Evolutionary conservation across 169 alveolate genomes (phyloP), one percentile per base, ranked within the genome.

Genomic region (Eimeria necatrix): DNA sequence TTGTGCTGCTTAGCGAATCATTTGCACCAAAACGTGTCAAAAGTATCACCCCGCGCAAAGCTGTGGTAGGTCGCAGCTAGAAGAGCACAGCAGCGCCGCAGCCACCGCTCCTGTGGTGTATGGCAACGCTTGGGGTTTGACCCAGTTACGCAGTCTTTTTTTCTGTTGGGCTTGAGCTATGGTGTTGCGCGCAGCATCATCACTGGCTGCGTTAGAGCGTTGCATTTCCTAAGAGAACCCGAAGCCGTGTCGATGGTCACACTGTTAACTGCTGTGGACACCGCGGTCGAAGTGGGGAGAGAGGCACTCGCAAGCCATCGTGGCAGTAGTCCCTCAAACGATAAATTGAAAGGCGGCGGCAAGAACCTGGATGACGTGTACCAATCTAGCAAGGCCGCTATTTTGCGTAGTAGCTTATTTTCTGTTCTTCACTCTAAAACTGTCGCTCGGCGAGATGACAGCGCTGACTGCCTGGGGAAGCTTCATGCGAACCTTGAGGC

Each of bases 181-280:
- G 26, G 78, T 84, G 60, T 60, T 84, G 49, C 5, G 46, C 91
- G 78, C 91, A 84, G 91, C 60, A 84, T 84, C 51, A 59, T 84
- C 14, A 46, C 74, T 20, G 80, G 91, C 32, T 53, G 91, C n/a
- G 80, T 60, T 60, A 41, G 1, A 48, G 26, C 59, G 80, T 32
- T 51, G 91, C 91, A 41, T 20, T 20, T 59, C 41, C 22, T 84
- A 48, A 56, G 32, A 12, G 53, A 59, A 41, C 78, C 74, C 56
- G 46, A 26, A 12, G 91, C 26, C 74, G 14, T 76, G 46, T 4
- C 41, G 24, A 20, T 7, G 3, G 60, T 59, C 59, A 32, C 91
- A 10, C 76, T 84, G 46, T 24, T 56, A 4, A 76, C 5, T 49
- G 91, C 91, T 49, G 78, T 53, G 5, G 78, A 74, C 26, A 18